Conservation (phyloP, 768 basidiomycete species). For the Xerocomellus chrysenteron region DNA sequence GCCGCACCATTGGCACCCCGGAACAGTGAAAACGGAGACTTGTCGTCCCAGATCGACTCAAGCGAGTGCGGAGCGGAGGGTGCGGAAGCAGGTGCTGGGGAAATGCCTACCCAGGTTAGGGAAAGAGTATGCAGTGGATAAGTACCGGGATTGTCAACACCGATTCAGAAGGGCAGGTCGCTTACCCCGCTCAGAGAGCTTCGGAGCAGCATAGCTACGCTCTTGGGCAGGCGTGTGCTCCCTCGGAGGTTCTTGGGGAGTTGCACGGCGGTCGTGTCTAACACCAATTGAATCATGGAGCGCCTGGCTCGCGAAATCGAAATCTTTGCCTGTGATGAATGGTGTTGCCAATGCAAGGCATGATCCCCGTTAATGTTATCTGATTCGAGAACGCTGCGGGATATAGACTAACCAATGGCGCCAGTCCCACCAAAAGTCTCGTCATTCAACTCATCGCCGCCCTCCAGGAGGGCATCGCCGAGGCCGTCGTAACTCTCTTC, state of each 20-base stretch:
- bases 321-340: conserved; percentile 71
- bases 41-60: conserved; percentile 82
- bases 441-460: conserved; percentile 91
- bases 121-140: conserved; percentile 14
- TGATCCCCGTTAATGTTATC: conserved; percentile 6
- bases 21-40: conserved; percentile 70
- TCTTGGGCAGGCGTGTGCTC: conserved; percentile 32
- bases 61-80: conserved; percentile 43
- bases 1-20: conserved; percentile 50
- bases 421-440: conserved; percentile 87
- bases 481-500: conserved; percentile 89
- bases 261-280: conserved; percentile 18
- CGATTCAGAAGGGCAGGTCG: conserved; percentile 8
- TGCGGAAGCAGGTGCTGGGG: conserved; percentile 37
- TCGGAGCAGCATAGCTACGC: conserved; percentile 14
- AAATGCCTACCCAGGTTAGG: conserved; percentile 19
- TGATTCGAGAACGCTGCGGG: conserved; percentile 10
- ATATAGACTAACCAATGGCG: conserved; percentile 61
- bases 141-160: conserved; percentile 1
- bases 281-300: conserved; percentile 26
- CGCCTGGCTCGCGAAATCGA: conserved; percentile 70
- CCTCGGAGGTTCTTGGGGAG: conserved; percentile 23
- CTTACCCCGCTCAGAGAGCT: conserved; percentile 31
- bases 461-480: conserved; percentile 84
- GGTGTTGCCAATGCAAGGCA: not conserved